Conservation (phyloP, 495 filamentous ascomycete species). For the Talaromyces liani region DNA sequence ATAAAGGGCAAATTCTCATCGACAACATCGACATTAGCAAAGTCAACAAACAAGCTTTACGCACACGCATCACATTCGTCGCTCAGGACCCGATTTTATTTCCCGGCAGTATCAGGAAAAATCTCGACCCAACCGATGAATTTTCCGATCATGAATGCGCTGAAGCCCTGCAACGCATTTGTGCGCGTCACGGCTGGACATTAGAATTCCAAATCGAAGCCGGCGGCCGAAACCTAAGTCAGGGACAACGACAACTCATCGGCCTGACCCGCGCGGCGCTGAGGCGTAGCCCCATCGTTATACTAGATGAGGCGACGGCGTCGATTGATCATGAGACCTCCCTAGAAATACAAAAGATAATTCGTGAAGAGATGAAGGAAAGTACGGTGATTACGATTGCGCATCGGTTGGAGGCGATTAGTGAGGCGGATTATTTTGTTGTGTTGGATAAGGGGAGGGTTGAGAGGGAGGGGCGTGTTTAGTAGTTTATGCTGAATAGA, state of each 20-base stretch:
- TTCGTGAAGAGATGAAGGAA: conserved; percentile 64
- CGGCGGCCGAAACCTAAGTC: conserved; percentile 50
- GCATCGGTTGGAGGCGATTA: conserved; percentile 75
- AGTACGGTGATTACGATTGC: conserved; percentile 86
- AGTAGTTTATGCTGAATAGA: neutral
- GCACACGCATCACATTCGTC: conserved; percentile 53
- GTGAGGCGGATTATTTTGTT: conserved; percentile 65
- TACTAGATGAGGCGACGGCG: conserved; percentile 81
- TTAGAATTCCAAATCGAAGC: conserved; percentile 49
- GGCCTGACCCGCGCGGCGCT: conserved; percentile 52
- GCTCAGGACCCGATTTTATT: conserved; percentile 60
- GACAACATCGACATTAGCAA: conserved; percentile 53
- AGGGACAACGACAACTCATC: conserved; percentile 57
- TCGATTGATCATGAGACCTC: conserved; percentile 75
- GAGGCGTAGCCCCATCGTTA: conserved; percentile 48
- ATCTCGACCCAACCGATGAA: conserved; percentile 45
- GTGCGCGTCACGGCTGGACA: conserved; percentile 43
- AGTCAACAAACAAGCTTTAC: conserved; percentile 52
- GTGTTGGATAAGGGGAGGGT: conserved; percentile 59
- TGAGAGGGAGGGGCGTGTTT: conserved; percentile 27
- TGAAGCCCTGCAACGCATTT: conserved; percentile 43
- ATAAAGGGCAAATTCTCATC: conserved; percentile 47
- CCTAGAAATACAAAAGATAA: conserved; percentile 65
- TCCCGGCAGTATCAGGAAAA: conserved; percentile 50
- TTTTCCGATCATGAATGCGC: conserved; percentile 44